phyloP scores from a whole-genome alignment of 176 grass and related monocot species.

The Cymbopogon citratus region DNA sequence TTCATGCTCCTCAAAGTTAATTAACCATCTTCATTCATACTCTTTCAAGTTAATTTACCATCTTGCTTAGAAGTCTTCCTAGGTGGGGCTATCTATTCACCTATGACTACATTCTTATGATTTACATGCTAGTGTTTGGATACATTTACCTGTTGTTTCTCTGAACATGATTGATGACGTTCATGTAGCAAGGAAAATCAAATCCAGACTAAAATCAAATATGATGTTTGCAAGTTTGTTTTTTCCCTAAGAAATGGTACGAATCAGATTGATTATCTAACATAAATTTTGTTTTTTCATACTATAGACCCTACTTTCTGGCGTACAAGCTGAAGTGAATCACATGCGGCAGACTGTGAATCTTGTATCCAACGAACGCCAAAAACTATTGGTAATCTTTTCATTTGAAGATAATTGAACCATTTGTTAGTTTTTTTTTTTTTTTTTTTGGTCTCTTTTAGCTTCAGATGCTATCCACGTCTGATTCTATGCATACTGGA shows the following conservation, averaged over 20 bases:
- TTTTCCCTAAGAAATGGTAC: neutral
- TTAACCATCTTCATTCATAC: neutral
- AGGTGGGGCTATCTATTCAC: neutral
- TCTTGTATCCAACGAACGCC: slow-evolving; percentile 55
- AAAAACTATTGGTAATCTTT: slow-evolving; percentile 48
- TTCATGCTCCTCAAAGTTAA: neutral
- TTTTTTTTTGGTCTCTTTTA: neutral
- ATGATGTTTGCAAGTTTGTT: neutral
- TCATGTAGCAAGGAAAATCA: neutral
- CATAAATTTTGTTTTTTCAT: neutral
- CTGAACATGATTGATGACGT: neutral
- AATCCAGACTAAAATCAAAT: neutral
- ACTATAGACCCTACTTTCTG: slow-evolving; percentile 51
- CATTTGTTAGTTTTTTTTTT: neutral
- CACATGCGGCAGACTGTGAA: slow-evolving; percentile 51
- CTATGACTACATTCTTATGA: neutral
- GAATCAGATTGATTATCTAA: neutral
- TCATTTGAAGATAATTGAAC: neutral
- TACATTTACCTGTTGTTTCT: neutral
- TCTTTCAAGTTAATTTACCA: neutral
- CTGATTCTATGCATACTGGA: neutral
- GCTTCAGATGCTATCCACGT: neutral
- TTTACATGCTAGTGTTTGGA: neutral
- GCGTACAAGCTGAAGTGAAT: slow-evolving; percentile 49
- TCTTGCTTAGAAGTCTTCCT: slow-evolving; percentile 8